A percentile compares a stretch with the other conserved stretches of the same genome.
These are phyloP conservation scores for Phtheirospermum japonicum DNA, from an alignment of 257 asterid genomes.

Conservation along the genomic window DNA sequence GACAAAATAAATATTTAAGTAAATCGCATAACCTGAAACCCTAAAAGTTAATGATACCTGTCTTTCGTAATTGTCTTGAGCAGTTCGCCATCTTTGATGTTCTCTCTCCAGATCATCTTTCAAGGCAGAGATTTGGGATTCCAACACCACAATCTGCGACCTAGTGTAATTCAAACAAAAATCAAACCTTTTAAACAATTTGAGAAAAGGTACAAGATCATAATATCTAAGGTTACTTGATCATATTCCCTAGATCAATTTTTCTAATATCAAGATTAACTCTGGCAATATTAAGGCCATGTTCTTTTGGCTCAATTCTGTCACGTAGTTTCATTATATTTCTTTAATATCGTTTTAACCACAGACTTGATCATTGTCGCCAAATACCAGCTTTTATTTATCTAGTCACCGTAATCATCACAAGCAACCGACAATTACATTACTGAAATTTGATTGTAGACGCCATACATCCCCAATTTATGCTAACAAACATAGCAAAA, in stretches of 20 bases:
- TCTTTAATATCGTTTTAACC: too few relatives aligned
- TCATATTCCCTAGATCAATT: background rate
- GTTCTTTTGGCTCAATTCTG: background rate
- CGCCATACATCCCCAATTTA: too few relatives aligned
- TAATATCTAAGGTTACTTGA: constrained; percentile 9
- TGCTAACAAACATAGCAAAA: too few relatives aligned
- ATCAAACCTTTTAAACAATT: constrained; percentile 13
- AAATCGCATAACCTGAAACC: constrained; percentile 10
- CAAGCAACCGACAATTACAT: too few relatives aligned
- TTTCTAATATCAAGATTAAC: background rate
- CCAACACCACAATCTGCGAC: constrained; percentile 61
- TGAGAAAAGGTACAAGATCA: background rate
- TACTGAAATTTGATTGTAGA: too few relatives aligned
- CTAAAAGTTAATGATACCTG: constrained; percentile 47
- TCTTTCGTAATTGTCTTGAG: constrained; percentile 89
- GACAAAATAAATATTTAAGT: background rate
- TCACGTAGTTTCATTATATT: too few relatives aligned
- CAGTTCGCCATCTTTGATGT: constrained; percentile 67
- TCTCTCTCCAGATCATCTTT: constrained; percentile 80
- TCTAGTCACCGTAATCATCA: too few relatives aligned
- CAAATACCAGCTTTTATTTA: too few relatives aligned
- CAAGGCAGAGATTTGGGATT: constrained; percentile 58
- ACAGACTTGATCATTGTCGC: too few relatives aligned
- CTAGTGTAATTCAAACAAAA: constrained; percentile 32
- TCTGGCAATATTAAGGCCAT: background rate